Evolutionary conservation across 2,329 filamentous ascomycete species (phyloP).

Genomic region (Diaporthe amygdali): DNA sequence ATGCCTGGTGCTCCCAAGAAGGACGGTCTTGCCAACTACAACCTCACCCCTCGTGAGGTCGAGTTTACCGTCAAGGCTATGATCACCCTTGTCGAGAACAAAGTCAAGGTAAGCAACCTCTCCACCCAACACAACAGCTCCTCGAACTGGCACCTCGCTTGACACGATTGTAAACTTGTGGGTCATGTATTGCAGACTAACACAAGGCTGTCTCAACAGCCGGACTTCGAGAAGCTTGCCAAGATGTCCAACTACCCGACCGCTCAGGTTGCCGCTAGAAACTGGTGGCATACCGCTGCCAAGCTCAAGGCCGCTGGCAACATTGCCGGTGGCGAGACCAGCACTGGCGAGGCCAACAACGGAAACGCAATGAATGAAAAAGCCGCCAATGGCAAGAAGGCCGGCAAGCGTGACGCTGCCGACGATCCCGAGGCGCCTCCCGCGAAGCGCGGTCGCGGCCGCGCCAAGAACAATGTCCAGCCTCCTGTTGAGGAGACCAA

Average conservation of each 20-base stretch:
- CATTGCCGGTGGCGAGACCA: neutral
- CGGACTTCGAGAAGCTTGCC: slow-evolving; percentile 6
- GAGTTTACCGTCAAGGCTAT: neutral
- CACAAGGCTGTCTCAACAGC: neutral
- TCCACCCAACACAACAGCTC: no score
- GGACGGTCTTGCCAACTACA: neutral
- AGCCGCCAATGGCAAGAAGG: neutral
- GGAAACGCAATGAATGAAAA: no score
- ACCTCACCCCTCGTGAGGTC: neutral
- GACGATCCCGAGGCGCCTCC: neutral
- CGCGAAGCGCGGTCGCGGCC: neutral
- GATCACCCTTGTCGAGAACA: neutral
- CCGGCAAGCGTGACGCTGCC: neutral
- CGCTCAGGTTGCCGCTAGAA: neutral
- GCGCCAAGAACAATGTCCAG: neutral
- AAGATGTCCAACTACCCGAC: neutral
- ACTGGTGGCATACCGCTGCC: neutral
- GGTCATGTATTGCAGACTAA: neutral
- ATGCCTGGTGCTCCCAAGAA: slow-evolving; percentile 1
- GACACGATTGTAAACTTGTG: neutral
- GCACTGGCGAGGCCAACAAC: neutral
- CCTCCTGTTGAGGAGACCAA: neutral
- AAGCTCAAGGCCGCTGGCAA: neutral
- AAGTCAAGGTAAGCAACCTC: neutral
- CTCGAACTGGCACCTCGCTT: neutral